These are phyloP conservation scores for Claviceps maximensis DNA, from an alignment of 2,329 filamentous ascomycete genomes.

Conservation along the genomic window DNA sequence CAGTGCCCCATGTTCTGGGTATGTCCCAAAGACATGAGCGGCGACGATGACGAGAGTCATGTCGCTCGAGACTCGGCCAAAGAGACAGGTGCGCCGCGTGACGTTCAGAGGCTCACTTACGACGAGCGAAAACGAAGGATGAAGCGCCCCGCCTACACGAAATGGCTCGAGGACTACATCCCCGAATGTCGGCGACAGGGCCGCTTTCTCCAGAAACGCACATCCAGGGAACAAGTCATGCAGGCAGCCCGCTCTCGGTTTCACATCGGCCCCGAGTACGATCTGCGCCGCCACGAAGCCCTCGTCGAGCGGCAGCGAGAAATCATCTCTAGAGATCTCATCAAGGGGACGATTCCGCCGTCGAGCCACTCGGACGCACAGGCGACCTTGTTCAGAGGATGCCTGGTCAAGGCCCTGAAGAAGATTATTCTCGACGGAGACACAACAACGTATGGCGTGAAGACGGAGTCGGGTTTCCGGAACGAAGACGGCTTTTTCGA, in stretches of 20 bases:
- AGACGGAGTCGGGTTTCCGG: constrained; percentile 15
- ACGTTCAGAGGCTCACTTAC: constrained; percentile 27
- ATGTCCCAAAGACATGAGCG: constrained; percentile 8
- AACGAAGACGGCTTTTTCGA: constrained; percentile 30
- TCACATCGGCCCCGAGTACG: constrained; percentile 29
- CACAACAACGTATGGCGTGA: constrained; percentile 20
- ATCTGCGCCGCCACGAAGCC: constrained; percentile 27
- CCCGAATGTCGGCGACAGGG: constrained; percentile 32
- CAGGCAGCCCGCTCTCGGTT: constrained; percentile 42
- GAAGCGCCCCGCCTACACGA: constrained; percentile 41
- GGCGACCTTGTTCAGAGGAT: background rate
- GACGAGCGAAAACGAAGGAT: constrained; percentile 45
- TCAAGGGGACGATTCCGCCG: constrained; percentile 21
- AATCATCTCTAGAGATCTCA: constrained; percentile 31
- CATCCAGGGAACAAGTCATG: constrained; percentile 32
- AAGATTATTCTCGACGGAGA: constrained; percentile 35
- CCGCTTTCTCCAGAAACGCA: constrained; percentile 16
- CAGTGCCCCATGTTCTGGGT: constrained; percentile 45
- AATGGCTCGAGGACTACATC: constrained; percentile 52
- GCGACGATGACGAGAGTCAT: background rate
- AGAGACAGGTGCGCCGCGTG: constrained; percentile 9
- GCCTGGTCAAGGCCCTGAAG: constrained; percentile 29
- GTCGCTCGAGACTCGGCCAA: background rate
- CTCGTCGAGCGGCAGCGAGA: constrained; percentile 25
- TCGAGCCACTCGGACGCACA: constrained; percentile 8